Evolutionary conservation across 371 early-diverging fungal genomes (phyloP).

Genomic region (Rhizopus delemar): DNA sequence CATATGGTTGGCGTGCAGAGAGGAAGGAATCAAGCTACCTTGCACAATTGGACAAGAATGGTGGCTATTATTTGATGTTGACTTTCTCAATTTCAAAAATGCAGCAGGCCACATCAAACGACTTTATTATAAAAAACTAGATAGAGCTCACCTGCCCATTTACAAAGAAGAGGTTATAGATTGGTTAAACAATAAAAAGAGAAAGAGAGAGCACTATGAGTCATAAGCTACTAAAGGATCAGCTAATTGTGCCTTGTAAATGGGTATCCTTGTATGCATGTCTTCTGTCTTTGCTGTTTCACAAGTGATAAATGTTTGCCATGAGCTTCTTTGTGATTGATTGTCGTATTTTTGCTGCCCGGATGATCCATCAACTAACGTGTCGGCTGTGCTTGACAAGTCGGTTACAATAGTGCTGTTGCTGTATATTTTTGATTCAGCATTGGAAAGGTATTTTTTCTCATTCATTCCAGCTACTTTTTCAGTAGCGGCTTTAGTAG

Average conservation of each 20-base stretch:
- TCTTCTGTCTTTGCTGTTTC: slow-evolving; percentile 4
- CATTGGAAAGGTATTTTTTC: neutral
- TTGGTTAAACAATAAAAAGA: slow-evolving; percentile 5
- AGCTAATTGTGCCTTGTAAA: slow-evolving; percentile 1
- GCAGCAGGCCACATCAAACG: slow-evolving; percentile 64
- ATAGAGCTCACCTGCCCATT: slow-evolving; percentile 53
- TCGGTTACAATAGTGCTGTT: neutral
- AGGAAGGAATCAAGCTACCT: slow-evolving; percentile 68
- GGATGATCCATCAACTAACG: neutral
- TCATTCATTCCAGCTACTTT: neutral
- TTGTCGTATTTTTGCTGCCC: neutral
- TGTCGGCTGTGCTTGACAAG: neutral
- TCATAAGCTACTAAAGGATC: neutral
- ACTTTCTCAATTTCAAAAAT: slow-evolving; percentile 61
- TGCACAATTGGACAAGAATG: slow-evolving; percentile 66
- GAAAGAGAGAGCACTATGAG: neutral
- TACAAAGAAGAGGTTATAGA: slow-evolving; percentile 43
- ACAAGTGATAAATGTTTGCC: slow-evolving; percentile 6
- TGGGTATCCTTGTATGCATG: neutral
- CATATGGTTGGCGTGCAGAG: slow-evolving; percentile 82
- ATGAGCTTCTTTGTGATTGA: slow-evolving; percentile 3
- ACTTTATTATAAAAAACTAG: slow-evolving; percentile 56
- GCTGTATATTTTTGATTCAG: neutral
- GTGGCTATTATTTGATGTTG: slow-evolving; percentile 89
- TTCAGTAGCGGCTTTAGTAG: neutral